A percentile compares a stretch with the other conserved stretches of the same genome.
phyloP scores from a whole-genome alignment of 768 basidiomycete species.

The Tricholoma sp. region DNA sequence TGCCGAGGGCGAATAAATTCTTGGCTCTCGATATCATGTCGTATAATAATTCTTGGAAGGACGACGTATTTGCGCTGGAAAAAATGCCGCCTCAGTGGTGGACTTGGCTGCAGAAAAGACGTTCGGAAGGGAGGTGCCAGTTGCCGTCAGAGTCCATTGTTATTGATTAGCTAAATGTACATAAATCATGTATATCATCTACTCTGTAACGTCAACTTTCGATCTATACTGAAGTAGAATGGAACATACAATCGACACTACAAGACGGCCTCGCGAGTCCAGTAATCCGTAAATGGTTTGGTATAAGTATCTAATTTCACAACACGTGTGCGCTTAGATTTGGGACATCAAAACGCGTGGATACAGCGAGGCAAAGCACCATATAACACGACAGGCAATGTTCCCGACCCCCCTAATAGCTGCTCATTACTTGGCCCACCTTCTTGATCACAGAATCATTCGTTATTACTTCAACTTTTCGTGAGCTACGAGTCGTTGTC shows the following conservation, averaged over 20 bases:
- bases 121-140: not conserved
- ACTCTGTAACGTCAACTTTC: too few species aligned
- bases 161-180: too few species aligned
- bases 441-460: not conserved
- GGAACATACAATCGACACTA: too few species aligned
- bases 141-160: not conserved
- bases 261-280: too few species aligned
- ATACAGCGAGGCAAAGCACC: constrained; percentile 19
- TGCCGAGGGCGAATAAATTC: not conserved
- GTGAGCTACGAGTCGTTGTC: not conserved
- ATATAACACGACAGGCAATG: constrained; percentile 13
- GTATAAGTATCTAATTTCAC: not conserved
- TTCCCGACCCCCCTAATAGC: constrained; percentile 3
- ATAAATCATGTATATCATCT: too few species aligned
- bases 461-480: not conserved
- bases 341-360: constrained; percentile 16
- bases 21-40: not conserved
- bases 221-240: too few species aligned
- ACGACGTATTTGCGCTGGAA: not conserved
- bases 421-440: not conserved
- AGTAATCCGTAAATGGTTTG: not conserved
- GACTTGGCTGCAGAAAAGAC: not conserved
- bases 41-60: not conserved
- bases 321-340: not conserved
- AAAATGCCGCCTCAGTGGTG: not conserved